Conservation (phyloP, 805 yeast species). For the Maudiozyma serrabonitensis region DNA sequence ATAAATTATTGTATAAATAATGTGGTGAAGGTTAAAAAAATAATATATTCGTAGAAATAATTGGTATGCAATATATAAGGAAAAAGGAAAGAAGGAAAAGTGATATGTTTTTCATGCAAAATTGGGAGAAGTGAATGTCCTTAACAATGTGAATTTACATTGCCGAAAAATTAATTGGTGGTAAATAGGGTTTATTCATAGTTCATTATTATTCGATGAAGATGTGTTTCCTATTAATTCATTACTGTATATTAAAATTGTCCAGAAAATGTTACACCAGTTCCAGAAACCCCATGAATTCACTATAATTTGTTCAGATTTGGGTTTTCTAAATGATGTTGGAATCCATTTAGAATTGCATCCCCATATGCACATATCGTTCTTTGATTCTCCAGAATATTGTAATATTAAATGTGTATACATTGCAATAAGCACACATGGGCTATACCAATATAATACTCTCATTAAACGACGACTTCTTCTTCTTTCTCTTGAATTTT, state of each 20-base stretch:
- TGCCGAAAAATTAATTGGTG: no score
- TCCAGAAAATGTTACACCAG: constrained; percentile 83
- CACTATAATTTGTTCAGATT: constrained; percentile 24
- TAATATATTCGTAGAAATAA: no score
- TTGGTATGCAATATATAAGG: no score
- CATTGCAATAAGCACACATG: constrained; percentile 88
- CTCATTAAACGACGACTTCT: constrained; percentile 33
- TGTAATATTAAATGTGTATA: constrained; percentile 91
- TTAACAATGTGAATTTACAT: no score
- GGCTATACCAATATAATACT: constrained; percentile 78
- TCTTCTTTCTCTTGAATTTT: constrained; percentile 17
- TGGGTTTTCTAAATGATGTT: constrained; percentile 4
- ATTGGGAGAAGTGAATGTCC: no score
- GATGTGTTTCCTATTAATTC: constrained; percentile 44
- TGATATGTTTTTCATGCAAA: no score
- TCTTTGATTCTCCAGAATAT: constrained; percentile 66
- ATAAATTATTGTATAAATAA: no score
- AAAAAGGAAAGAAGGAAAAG: no score
- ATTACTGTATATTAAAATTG: constrained; percentile 67
- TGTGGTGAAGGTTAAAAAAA: no score
- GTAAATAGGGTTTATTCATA: neutral
- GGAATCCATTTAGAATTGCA: constrained; percentile 27
- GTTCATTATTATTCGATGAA: neutral
- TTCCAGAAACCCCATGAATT: constrained; percentile 96
- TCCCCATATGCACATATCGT: constrained; percentile 50